Base-by-base conservation (phyloP, 2,329 filamentous ascomycete genomes). In the Curvularia verruculosa region DNA sequence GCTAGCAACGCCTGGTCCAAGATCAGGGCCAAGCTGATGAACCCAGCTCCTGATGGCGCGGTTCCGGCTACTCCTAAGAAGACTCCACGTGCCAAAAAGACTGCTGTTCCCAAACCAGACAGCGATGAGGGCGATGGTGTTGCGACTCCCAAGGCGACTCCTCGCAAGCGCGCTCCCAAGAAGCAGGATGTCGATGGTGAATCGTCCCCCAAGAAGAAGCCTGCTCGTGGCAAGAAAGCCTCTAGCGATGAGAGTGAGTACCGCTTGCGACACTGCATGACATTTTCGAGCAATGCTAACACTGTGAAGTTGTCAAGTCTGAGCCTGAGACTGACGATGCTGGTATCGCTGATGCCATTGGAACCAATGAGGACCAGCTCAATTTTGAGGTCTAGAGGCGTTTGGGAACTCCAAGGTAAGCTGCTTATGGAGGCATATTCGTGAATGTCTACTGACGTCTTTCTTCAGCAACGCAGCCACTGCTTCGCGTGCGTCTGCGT, bases 1-100 rank as follows among this genome's bases (percentile, higher is more conserved):
- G 75, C 75, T 12, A 57, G 66, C 58, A 77, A 77, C 48, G 73
- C 75, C 29, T 77, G 74, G 75, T 65, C 69, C 46, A 70, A 69
- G 56, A 69, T 77, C 62, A 71, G 67, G 58, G 52, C 37, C 60
- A 77, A 77, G 64, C 62, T 77, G 18, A 63, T 65, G 43, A 21
- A 41, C 3, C 34, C 55, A 4, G 15, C 40, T 23, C n/a, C 47
- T 40, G 63, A 60, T 3, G 64, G 58, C 46, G 56, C 34, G 28
- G 43, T 41, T 10, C 53, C 59, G 7, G 47, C 50, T 36, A 66
- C 65, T 12, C 66, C 67, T 44, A 70, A 71, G 62, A 71, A 68
- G 58, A 52, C n/a, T 29, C 19, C 50, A 9, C 64, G 46, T 12
- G 23, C 56, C 50, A 68, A 65, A 61, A 66, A 67, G 55, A 46